phyloP scores from a whole-genome alignment of 2,329 filamentous ascomycete genomes.

The Aspergillus proliferans region DNA sequence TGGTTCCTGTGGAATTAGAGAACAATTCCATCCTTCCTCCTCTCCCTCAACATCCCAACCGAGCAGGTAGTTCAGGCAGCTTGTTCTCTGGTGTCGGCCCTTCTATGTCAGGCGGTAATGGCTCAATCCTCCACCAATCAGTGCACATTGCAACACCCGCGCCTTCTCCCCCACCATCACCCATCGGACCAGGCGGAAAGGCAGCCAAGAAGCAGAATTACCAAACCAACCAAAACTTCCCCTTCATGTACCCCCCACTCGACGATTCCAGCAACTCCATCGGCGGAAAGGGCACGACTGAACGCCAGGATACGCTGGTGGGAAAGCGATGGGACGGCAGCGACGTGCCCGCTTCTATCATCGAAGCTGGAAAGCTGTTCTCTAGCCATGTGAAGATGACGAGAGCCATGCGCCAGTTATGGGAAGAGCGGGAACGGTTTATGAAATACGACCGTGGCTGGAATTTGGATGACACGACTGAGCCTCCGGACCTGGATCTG shows the following conservation, averaged over 20 bases:
- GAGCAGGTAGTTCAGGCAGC: conserved; percentile 55
- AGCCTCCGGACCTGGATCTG: conserved; percentile 28
- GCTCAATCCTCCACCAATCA: conserved; percentile 85
- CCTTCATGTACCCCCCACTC: conserved; percentile 91
- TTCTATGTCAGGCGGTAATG: conserved; percentile 38
- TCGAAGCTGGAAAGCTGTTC: conserved; percentile 91
- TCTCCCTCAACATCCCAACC: conserved; percentile 65
- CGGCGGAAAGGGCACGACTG: conserved; percentile 79
- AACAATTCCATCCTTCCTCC: conserved; percentile 87
- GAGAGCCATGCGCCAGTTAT: conserved; percentile 82
- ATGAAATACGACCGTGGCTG: conserved; percentile 90
- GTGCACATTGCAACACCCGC: conserved; percentile 98
- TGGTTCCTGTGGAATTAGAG: conserved; percentile 80
- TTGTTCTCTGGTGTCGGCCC: conserved; percentile 53
- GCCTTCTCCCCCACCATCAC: conserved; percentile 89
- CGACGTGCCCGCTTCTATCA: conserved; percentile 83
- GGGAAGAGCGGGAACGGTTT: conserved; percentile 87
- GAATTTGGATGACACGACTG: conserved; percentile 49
- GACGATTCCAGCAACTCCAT: conserved; percentile 83
- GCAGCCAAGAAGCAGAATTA: conserved; percentile 98
- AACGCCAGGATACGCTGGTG: conserved; percentile 71
- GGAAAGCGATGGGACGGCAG: conserved; percentile 88
- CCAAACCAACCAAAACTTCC: conserved; percentile 97
- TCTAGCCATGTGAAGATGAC: conserved; percentile 86
- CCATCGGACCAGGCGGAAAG: conserved; percentile 74